These are phyloP conservation scores for Colletotrichum truncatum DNA, from an alignment of 2,329 filamentous ascomycete genomes.

Conservation along the genomic window DNA sequence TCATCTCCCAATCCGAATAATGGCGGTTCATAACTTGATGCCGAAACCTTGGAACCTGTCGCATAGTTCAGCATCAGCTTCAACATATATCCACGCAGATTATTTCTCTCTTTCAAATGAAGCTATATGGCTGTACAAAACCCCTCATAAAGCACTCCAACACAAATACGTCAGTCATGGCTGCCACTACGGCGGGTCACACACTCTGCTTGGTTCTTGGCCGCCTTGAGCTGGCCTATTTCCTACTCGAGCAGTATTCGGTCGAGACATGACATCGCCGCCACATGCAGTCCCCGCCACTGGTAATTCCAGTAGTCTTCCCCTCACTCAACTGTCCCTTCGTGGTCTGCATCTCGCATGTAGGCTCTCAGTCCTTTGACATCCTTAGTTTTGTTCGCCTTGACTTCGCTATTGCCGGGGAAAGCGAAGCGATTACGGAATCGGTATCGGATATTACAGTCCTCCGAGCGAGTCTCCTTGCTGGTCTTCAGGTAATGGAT, in stretches of 20 bases:
- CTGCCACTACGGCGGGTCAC: not conserved
- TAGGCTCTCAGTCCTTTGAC: conserved; percentile 52
- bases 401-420: conserved; percentile 53
- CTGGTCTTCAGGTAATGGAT: conserved; percentile 48
- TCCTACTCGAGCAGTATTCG: not conserved
- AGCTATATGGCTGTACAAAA: not conserved
- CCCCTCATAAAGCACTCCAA: not conserved
- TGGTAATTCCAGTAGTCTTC: not conserved
- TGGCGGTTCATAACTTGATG: no score
- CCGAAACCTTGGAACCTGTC: no score
- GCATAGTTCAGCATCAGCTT: no score
- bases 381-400: conserved; percentile 49
- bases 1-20: no score
- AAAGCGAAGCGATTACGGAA: conserved; percentile 48
- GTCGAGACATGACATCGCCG: not conserved
- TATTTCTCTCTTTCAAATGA: not conserved
- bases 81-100: no score
- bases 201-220: not conserved
- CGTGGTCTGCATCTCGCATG: conserved; percentile 51
- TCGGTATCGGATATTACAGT: conserved; percentile 43
- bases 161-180: not conserved
- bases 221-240: not conserved
- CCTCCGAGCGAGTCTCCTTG: conserved; percentile 43
- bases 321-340: conserved; percentile 52
- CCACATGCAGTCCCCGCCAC: not conserved